These are phyloP conservation scores for Cadophora sp. DNA, from an alignment of 2,329 filamentous ascomycete species.

Conservation along the genomic window DNA sequence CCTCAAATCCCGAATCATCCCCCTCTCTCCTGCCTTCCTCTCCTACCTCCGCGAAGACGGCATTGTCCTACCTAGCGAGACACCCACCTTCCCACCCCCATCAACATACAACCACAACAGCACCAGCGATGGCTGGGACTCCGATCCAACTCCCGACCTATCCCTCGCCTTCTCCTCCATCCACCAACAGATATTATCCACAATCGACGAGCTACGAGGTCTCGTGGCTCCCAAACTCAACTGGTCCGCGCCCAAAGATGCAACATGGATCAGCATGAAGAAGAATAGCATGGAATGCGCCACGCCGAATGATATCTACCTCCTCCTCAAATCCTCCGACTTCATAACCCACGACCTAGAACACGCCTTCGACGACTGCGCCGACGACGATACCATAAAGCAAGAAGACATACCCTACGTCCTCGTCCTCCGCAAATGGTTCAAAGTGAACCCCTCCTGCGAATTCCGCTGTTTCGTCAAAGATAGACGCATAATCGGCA, in stretches of 20 bases:
- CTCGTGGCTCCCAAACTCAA: constrained; percentile 92
- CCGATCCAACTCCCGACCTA: constrained; percentile 45
- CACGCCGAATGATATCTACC: constrained; percentile 87
- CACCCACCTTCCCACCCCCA: constrained; percentile 44
- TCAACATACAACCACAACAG: constrained; percentile 47
- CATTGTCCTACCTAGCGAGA: constrained; percentile 79
- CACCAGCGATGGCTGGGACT: constrained; percentile 63
- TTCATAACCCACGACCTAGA: constrained; percentile 95
- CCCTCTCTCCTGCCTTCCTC: constrained; percentile 77
- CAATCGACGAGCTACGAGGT: constrained; percentile 82
- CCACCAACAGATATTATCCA: constrained; percentile 77
- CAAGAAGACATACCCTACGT: constrained; percentile 52
- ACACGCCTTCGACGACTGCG: constrained; percentile 85
- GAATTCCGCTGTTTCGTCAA: constrained; percentile 98
- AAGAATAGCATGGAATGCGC: constrained; percentile 91
- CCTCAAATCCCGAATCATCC: constrained; percentile 85
- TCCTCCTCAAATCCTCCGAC: constrained; percentile 91
- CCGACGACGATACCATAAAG: constrained; percentile 38
- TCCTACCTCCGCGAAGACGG: constrained; percentile 91
- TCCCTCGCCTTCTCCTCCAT: constrained; percentile 65
- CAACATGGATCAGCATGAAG: constrained; percentile 85
- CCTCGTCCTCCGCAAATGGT: constrained; percentile 86
- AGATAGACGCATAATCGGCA: constrained; percentile 77
- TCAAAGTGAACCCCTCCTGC: constrained; percentile 85
- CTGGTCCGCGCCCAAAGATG: constrained; percentile 97